Conservation (phyloP, 768 basidiomycete genomes). For the Mycena kentingensis region DNA sequence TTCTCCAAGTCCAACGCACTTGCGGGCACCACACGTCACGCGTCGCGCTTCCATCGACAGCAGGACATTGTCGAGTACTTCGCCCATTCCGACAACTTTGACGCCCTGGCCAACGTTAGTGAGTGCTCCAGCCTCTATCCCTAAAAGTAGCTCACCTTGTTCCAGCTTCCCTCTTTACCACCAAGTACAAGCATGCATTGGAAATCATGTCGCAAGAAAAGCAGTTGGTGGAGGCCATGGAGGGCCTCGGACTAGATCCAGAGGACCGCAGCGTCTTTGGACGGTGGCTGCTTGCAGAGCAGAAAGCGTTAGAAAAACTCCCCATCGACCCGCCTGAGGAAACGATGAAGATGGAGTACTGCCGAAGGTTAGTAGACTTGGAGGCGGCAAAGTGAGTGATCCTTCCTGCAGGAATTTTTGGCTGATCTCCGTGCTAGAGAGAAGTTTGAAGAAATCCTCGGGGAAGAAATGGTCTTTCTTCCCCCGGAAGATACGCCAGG, state of each 20-base stretch:
- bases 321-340: conserved; percentile 10
- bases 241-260: background rate
- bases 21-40: conserved; percentile 11
- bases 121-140: background rate
- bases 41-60: conserved; percentile 13
- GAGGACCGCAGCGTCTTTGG: conserved; percentile 2
- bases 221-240: background rate
- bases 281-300: conserved; percentile 11
- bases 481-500: no score
- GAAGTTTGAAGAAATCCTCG: background rate
- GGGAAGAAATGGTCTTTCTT: no score
- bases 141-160: background rate
- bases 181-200: conserved; percentile 7
- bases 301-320: background rate
- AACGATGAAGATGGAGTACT: conserved; percentile 9
- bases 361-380: conserved; percentile 2
- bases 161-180: background rate
- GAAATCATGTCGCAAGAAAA: background rate
- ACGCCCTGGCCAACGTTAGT: conserved; percentile 9
- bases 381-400: background rate
- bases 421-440: background rate
- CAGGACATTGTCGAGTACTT: conserved; percentile 10
- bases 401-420: background rate
- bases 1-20: conserved; percentile 22
- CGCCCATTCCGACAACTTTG: conserved; percentile 2